Percentiles rank a stretch among this genome's conserved stretches.
phyloP scores from a whole-genome alignment of 78 protist species.

The Chrysochromulina tobinii region DNA sequence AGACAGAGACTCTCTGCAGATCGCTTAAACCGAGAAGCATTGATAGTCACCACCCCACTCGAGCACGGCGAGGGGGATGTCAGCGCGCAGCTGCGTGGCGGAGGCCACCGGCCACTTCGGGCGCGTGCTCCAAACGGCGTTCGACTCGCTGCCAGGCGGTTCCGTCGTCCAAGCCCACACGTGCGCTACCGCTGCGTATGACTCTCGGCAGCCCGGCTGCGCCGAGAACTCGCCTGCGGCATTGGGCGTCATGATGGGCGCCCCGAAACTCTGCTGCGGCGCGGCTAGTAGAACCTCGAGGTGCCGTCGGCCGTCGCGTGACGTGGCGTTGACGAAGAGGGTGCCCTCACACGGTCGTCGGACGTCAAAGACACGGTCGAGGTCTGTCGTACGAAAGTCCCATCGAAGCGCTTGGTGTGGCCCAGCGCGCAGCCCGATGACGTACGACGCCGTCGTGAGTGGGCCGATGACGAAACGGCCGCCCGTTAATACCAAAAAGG shows the following conservation, averaged over 20 bases:
- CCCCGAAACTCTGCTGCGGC: not conserved
- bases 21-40: too few species aligned
- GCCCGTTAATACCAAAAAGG: not conserved
- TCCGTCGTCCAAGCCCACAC: not conserved
- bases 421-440: not conserved
- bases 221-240: not conserved
- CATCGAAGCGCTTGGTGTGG: not conserved
- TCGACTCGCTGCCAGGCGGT: too few species aligned
- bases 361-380: not conserved
- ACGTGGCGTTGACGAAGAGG: not conserved
- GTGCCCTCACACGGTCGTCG: not conserved
- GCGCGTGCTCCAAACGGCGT: too few species aligned
- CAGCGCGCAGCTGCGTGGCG: too few species aligned
- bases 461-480: conserved; percentile 8
- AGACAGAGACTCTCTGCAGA: too few species aligned
- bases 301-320: not conserved
- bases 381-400: not conserved
- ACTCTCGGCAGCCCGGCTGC: not conserved
- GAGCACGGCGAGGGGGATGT: too few species aligned
- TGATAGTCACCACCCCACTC: too few species aligned
- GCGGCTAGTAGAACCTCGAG: not conserved
- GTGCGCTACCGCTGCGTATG: not conserved
- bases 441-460: not conserved
- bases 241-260: not conserved
- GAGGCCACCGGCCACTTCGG: too few species aligned